Base-by-base conservation (phyloP, 75 land plant genomes). In the Chamaecyparis obtusa region DNA sequence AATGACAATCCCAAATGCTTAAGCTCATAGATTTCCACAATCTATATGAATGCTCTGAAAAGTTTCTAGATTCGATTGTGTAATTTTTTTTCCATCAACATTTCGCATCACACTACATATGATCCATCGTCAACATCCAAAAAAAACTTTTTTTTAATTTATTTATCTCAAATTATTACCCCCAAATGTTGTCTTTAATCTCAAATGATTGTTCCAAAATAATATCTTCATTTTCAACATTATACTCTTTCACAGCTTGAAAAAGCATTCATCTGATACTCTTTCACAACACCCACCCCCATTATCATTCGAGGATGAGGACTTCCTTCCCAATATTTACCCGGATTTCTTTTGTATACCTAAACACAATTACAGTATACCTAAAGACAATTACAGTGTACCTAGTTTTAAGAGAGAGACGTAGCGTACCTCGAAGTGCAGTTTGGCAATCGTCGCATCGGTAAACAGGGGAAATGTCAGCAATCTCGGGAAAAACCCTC, bases 401-500 rank as follows among this genome's bases (percentile, higher is more conserved):
- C n/a, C n/a, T n/a, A n/a, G n/a, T 6, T 33, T 35, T 16, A 77
- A 3, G 7, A 36, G 0, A 77, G 80, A 1, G 35, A 16, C 6
- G 37, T 37, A 41, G 32, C 9, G 43, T 79, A 79, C 94, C 93
- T 89, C 87, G 84, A 71, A 92, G 93, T 71, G 89, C 89, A 76
- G 91, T 86, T 56, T 90, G 88, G 85, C 91, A 91, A 15, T 90
- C 89, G 39, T 92, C 93, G 84, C 94, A 93, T 77, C 86, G 85
- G 39, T 93, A 90, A 9, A 90, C 81, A 30, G 93, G 80, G 86
- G 71, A 87, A 44, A 44, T 0, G 57, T 87, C 85, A 2, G 93
- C 46, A 55, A 86, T 88, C 90, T 93, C 94, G 19, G 92, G 92
- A n/a, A 93, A 92, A 5, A 93, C 74, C 83, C 90, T 92, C 79